phyloP scores from a whole-genome alignment of 2,329 filamentous ascomycete genomes.

The Escovopsis sp. region DNA sequence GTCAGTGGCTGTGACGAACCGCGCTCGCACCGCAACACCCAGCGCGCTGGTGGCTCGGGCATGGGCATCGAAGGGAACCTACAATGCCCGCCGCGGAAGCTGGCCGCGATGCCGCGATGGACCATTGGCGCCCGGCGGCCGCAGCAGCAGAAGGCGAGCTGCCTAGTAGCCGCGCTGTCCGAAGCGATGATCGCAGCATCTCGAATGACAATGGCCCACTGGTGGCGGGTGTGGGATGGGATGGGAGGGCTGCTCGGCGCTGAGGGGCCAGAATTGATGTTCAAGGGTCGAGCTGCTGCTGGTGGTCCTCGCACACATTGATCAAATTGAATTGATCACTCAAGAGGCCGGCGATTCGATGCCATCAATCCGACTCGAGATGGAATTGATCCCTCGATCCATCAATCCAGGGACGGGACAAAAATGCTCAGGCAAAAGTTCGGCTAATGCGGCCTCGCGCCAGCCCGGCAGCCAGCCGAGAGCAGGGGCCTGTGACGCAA shows the following conservation, averaged over 20 bases:
- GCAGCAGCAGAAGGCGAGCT: constrained; percentile 38
- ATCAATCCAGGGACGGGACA: constrained; percentile 15
- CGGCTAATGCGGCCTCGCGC: constrained; percentile 23
- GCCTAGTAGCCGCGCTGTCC: constrained; percentile 46
- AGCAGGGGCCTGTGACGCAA: constrained; percentile 20
- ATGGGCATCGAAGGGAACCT: constrained; percentile 10
- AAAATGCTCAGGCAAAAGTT: constrained; percentile 31
- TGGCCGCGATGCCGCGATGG: constrained; percentile 23
- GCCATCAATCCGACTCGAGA: no score
- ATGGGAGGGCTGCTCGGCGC: constrained; percentile 10
- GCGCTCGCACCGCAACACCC: neutral
- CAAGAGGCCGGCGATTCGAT: no score
- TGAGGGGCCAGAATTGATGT: constrained; percentile 7
- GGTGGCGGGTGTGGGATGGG: constrained; percentile 17
- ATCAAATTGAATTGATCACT: no score
- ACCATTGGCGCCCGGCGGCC: constrained; percentile 45
- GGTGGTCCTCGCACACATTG: no score
- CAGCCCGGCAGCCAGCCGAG: constrained; percentile 10
- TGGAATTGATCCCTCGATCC: no score
- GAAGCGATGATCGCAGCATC: constrained; percentile 58
- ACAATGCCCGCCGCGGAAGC: constrained; percentile 18
- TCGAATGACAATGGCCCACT: constrained; percentile 34
- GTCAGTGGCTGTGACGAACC: no score
- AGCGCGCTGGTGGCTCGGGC: neutral
- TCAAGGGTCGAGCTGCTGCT: neutral